phyloP scores from a whole-genome alignment of 1,284 basidiomycete genomes.

The Afroboletus lepidellus region DNA sequence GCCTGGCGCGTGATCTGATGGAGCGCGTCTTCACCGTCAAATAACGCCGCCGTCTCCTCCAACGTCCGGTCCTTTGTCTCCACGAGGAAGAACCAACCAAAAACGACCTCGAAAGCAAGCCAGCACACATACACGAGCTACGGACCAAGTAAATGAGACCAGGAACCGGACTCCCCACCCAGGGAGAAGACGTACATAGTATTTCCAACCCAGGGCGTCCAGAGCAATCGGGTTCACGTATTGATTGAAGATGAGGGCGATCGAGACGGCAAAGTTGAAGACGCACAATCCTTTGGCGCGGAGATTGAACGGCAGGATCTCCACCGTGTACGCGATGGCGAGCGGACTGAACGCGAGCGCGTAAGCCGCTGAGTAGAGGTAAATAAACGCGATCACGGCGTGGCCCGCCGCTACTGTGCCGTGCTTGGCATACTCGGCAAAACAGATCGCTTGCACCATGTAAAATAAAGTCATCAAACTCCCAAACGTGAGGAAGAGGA shows the following conservation, averaged over 20 bases:
- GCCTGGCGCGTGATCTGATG: slow-evolving; percentile 38
- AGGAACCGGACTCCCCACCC: neutral
- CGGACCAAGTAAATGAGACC: neutral
- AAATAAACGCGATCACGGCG: slow-evolving; percentile 75
- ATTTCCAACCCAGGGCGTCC: slow-evolving; percentile 59
- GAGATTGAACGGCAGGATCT: slow-evolving; percentile 68
- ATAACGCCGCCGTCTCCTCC: slow-evolving; percentile 72
- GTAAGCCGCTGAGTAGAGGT: slow-evolving; percentile 67
- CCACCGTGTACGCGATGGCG: slow-evolving; percentile 72
- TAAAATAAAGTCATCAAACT: slow-evolving; percentile 72
- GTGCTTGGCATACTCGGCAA: slow-evolving; percentile 56
- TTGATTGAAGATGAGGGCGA: slow-evolving; percentile 76
- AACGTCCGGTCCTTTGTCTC: slow-evolving; percentile 73
- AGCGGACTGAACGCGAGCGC: slow-evolving; percentile 75
- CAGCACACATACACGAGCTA: slow-evolving; percentile 68
- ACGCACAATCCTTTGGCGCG: slow-evolving; percentile 80
- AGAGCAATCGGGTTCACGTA: slow-evolving; percentile 79
- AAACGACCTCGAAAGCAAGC: slow-evolving; percentile 61
- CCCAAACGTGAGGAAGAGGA: slow-evolving; percentile 64
- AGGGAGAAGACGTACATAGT: slow-evolving; percentile 43
- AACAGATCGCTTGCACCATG: slow-evolving; percentile 69
- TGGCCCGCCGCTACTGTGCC: slow-evolving; percentile 49
- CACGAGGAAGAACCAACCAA: slow-evolving; percentile 63
- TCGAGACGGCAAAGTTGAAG: slow-evolving; percentile 64
- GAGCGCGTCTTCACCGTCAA: slow-evolving; percentile 61